Evolutionary conservation across 2,329 filamentous ascomycete genomes (phyloP).

Genomic region (Colletotrichum horii): DNA sequence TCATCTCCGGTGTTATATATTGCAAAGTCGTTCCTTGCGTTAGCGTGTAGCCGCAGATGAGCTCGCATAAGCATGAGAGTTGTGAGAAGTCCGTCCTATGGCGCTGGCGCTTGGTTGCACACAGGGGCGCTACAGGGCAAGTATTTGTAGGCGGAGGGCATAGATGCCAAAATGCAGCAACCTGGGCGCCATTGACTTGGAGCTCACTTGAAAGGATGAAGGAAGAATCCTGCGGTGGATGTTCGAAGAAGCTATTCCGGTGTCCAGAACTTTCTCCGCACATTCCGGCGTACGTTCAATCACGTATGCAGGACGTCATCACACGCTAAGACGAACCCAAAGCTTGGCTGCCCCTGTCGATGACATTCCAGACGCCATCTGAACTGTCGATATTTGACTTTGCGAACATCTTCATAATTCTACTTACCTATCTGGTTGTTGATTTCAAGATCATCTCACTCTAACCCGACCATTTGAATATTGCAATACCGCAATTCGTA

Average conservation of each 20-base stretch:
- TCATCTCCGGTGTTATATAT: fast-evolving
- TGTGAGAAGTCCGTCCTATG: not conserved
- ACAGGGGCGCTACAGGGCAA: not conserved
- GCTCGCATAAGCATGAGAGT: not conserved
- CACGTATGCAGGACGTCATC: constrained; percentile 12
- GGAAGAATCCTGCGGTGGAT: not conserved
- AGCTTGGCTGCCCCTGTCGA: not conserved
- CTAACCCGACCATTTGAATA: not conserved
- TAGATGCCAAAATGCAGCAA: not conserved
- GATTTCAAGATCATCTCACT: fast-evolving
- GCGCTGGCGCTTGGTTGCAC: not conserved
- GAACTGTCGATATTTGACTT: not conserved
- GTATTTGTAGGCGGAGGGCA: not conserved
- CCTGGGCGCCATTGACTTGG: not conserved
- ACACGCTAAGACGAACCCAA: not conserved
- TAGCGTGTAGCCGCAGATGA: not conserved
- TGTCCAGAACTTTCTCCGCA: not conserved
- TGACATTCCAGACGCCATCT: not conserved
- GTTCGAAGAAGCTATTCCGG: not conserved
- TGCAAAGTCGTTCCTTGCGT: not conserved
- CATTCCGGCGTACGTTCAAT: not conserved
- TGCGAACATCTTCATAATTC: not conserved
- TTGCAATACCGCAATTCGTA: not conserved
- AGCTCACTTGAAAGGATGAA: not conserved
- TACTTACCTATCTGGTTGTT: not conserved